These are phyloP conservation scores for Clitopilus hobsonii DNA, from an alignment of 768 basidiomycete species.

Conservation along the genomic window DNA sequence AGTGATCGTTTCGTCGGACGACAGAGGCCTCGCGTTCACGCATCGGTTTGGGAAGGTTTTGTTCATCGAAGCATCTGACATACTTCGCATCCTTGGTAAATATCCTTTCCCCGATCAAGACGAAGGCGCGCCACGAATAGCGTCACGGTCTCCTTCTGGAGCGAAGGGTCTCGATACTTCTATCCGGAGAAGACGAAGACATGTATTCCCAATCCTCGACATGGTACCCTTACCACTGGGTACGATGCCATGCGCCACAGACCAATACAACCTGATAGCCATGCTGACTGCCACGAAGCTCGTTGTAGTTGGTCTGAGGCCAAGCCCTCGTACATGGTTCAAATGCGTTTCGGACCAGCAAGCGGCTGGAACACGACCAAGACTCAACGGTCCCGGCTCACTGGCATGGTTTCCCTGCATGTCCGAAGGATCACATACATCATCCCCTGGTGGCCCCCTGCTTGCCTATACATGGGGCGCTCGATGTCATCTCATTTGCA, in stretches of 20 bases:
- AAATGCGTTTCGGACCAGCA: constrained; percentile 56
- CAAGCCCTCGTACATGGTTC: constrained; percentile 90
- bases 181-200: constrained; percentile 39
- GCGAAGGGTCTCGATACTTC: constrained; percentile 16
- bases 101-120: constrained; percentile 56
- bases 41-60: constrained; percentile 92
- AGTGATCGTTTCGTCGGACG: constrained; percentile 87
- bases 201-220: constrained; percentile 66
- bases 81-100: constrained; percentile 87
- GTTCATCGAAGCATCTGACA: constrained; percentile 93
- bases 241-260: constrained; percentile 66
- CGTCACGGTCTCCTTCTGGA: constrained; percentile 7
- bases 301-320: constrained; percentile 90
- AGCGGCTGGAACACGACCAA: constrained; percentile 34
- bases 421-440: constrained; percentile 5
- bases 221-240: constrained; percentile 84
- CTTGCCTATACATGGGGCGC: constrained; percentile 86
- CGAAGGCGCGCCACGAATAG: not conserved
- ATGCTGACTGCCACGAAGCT: constrained; percentile 87
- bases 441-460: constrained; percentile 43
- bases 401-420: constrained; percentile 84
- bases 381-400: constrained; percentile 52
- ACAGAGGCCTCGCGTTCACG: constrained; percentile 89
- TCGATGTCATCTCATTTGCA: constrained; percentile 56
- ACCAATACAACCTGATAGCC: constrained; percentile 75